Base-by-base conservation (phyloP, 176 grass and related monocot genomes). In the Tuctoria greenei region DNA sequence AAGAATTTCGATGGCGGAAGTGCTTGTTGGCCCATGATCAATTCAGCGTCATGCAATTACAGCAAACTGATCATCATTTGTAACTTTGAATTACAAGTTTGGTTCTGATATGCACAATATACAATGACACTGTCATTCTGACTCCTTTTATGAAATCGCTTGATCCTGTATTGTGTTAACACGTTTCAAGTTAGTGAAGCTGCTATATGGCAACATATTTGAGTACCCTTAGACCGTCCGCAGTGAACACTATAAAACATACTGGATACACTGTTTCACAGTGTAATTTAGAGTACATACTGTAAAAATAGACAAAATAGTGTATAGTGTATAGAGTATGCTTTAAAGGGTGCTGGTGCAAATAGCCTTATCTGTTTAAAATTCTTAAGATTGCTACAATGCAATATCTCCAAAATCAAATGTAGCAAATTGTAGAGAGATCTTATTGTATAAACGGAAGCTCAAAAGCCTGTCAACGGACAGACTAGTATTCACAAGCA, bases 1-100 rank as follows among this genome's bases (percentile, higher is more conserved):
- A 44, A 21, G 15, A 28, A 50, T n/a, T 74, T 67, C 51, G 54
- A 58, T 21, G n/a, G 10, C 28, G 35, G 4, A 39, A 10, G 41
- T 67, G 18, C 24, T 71, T 54, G 64, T 24, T 20, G 35, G 58
- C 11, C 23, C 20, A 56, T 5, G 8, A 10, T 55, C 62, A 58
- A 46, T 47, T 44, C 28, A 67, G 14, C 13, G 7, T 35, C 17
- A 26, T 28, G 5, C 25, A 55, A 35, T 15, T 68, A 64, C 57
- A 62, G 26, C 4, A 31, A 23, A 39, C 16, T 45, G 37, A 10
- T 72, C 39, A 47, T 34, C 66, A 72, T 61, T 56, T 77, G 51
- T 43, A 86, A 61, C 42, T 54, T 61, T 80, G 52, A 69, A 64
- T 50, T 13, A 55, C 54, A 72, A 28, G 41, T 82, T 72, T 42